A percentile compares a stretch with the other conserved stretches of the same genome.
Evolutionary conservation across 176 grass and related monocot species (phyloP).

Genomic region (Eragrostis curvula): DNA sequence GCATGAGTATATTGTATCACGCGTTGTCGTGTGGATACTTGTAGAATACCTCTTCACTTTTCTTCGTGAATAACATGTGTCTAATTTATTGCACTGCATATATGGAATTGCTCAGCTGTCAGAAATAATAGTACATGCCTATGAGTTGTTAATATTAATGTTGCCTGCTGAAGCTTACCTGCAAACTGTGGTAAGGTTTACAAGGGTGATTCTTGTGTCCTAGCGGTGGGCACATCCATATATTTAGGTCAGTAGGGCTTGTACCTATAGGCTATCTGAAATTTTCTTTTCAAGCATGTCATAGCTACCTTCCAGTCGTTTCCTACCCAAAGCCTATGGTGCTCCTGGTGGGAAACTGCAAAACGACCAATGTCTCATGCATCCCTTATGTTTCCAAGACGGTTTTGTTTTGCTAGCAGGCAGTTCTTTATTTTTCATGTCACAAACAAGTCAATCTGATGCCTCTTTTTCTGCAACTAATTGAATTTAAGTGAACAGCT

Average conservation of each 20-base stretch:
- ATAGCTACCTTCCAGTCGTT: slow-evolving; percentile 7
- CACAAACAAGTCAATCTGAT: neutral
- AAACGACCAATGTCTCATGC: neutral
- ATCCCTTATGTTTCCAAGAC: neutral
- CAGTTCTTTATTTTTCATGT: neutral
- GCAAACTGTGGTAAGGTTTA: neutral
- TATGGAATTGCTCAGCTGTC: neutral
- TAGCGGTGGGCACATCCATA: neutral
- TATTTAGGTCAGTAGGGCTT: neutral
- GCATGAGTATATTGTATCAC: neutral
- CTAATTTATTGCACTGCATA: neutral
- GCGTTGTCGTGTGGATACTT: neutral
- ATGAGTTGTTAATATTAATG: neutral
- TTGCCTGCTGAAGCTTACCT: neutral
- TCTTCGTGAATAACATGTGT: neutral
- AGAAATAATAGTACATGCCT: neutral
- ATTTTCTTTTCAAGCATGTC: neutral
- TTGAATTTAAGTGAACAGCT: neutral
- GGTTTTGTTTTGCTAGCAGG: slow-evolving; percentile 1
- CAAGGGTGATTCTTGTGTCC: neutral
- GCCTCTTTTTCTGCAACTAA: neutral
- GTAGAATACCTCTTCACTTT: neutral
- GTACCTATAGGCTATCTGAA: slow-evolving; percentile 1
- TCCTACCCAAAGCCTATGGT: slow-evolving; percentile 3
- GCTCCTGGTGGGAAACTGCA: neutral